Base-by-base conservation (phyloP, 2,329 filamentous ascomycete species). In the Colletotrichum abscissum region DNA sequence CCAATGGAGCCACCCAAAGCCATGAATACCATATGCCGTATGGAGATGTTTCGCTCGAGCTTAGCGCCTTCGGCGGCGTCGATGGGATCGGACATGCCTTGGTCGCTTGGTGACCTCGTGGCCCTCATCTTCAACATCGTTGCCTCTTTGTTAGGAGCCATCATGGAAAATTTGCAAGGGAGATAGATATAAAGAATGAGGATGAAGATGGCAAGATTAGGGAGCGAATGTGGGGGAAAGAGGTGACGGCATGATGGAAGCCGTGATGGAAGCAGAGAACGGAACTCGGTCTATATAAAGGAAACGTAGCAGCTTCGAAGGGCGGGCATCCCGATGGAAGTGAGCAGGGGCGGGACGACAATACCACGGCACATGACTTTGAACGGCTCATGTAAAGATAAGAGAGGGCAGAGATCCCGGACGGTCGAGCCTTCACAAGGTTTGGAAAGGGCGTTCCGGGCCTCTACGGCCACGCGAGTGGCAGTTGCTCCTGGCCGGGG, bases 1-100 rank as follows among this genome's bases (percentile, higher is more conserved):
- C 82, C 82, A 64, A 84, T 83, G 56, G 81, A 82, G 38, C 80
- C 79, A 6, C 80, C 79, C 2, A 83, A 75, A 19, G 81, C 81
- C 76, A 84, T 81, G 52, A 82, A 76, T 64, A 80, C 58, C 76
- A 83, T 82, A 60, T 83, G 82, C 2, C 81, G 80, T 5, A 77
- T 80, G 1, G 76, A 78, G 74, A 83, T 83, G 65, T 75, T 69
- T 4, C 78, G 74, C 66, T 75, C 63, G 19, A 79, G 72, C 65
- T 76, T 72, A 63, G 69, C 75, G 35, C 69, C 67, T 30, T 70
- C 72, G 4, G 55, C 33, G 12, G 33, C 22, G n/a, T 30, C 19
- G 12, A 63, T 49, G 19, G 28, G 22, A 19, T 58, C 58, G 22
- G 52, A 38, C 7, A 30, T 46, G 24, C 28, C 69, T 19, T 35